Conservation (phyloP, 2,329 filamentous ascomycete genomes). For the Fusarium verticillioides region DNA sequence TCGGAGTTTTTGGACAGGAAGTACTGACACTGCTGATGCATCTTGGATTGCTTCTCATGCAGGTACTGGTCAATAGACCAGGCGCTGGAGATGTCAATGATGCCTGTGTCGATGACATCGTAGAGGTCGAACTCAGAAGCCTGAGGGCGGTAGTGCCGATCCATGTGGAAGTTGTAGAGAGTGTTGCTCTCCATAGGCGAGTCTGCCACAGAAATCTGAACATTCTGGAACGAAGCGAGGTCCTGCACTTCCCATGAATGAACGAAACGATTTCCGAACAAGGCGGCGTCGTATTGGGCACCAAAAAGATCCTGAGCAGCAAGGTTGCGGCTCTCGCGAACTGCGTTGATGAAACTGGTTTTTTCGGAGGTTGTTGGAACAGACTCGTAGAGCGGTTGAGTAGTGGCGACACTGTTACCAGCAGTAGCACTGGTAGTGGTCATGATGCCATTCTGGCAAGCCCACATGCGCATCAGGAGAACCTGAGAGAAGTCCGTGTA, state of each 20-base stretch:
- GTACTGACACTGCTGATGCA: background rate
- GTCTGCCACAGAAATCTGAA: constrained; percentile 3
- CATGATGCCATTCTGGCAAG: constrained; percentile 44
- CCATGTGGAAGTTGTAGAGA: constrained; percentile 1
- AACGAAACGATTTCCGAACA: background rate
- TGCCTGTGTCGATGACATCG: background rate
- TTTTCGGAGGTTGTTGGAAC: constrained; percentile 29
- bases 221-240: background rate
- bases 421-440: constrained; percentile 21
- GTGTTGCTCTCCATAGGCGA: background rate
- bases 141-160: background rate
- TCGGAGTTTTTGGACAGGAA: background rate
- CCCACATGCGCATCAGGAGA: constrained; percentile 40
- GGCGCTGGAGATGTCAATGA: constrained; percentile 4
- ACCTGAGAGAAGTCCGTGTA: constrained; percentile 26
- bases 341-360: constrained; percentile 32
- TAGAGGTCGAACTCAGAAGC: background rate
- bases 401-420: background rate
- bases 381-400: background rate
- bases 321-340: constrained; percentile 28
- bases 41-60: background rate
- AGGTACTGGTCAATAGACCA: constrained; percentile 7
- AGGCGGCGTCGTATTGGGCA: constrained; percentile 6
- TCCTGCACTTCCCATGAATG: constrained; percentile 7
- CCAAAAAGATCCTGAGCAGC: constrained; percentile 40